phyloP scores from a whole-genome alignment of 164 flowering plant genomes.

The Cinnamomum micranthum region DNA sequence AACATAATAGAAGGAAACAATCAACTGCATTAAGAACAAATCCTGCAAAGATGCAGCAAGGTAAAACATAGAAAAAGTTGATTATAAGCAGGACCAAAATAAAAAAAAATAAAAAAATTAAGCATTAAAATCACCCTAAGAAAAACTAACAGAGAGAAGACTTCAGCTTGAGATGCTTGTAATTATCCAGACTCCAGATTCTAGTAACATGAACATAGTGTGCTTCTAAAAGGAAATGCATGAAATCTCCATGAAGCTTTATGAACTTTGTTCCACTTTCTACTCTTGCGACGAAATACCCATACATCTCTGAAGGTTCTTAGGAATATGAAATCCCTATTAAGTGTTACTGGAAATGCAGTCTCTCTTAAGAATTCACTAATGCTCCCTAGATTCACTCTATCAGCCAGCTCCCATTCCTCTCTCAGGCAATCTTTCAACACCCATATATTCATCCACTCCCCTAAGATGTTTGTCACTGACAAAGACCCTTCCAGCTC shows the following conservation, averaged over 20 bases:
- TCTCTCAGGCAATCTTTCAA: constrained; percentile 52
- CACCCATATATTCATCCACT: constrained; percentile 80
- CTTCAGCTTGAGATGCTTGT: too few relatives aligned
- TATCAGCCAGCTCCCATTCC: constrained; percentile 61
- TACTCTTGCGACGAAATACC: constrained; percentile 49
- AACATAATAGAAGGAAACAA: too few relatives aligned
- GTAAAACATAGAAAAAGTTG: too few relatives aligned
- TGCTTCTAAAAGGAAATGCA: constrained; percentile 71
- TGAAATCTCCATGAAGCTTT: constrained; percentile 82
- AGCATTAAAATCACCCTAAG: too few relatives aligned
- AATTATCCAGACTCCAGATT: constrained; percentile 7
- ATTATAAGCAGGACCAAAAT: too few relatives aligned
- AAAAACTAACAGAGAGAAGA: too few relatives aligned
- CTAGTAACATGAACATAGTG: constrained; percentile 54
- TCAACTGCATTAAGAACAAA: too few relatives aligned
- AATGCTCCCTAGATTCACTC: constrained; percentile 78
- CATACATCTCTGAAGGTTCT: constrained; percentile 71
- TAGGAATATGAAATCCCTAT: constrained; percentile 50
- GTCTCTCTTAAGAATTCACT: constrained; percentile 66
- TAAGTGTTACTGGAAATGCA: constrained; percentile 77
- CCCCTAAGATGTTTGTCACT: constrained; percentile 61
- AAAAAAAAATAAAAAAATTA: too few relatives aligned
- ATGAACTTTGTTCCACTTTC: constrained; percentile 82
- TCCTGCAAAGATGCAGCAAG: too few relatives aligned
- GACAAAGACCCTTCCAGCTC: constrained; percentile 70